Conservation (phyloP, 2,329 filamentous ascomycete genomes). For the Pseudopithomyces maydicus region DNA sequence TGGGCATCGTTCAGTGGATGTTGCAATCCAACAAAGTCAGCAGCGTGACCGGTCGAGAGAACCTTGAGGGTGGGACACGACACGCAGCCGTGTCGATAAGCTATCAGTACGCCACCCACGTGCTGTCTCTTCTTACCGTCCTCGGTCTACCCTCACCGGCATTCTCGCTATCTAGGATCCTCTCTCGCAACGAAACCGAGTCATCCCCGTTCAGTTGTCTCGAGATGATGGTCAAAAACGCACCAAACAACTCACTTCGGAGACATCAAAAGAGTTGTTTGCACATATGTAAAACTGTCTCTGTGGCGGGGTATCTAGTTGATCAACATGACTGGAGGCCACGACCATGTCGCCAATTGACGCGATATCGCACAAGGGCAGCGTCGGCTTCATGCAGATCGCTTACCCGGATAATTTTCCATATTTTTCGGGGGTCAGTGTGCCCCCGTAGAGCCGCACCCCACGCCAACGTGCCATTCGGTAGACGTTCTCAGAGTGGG, state of each 20-base stretch:
- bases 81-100: constrained; percentile 28
- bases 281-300: too few relatives aligned
- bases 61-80: neutral
- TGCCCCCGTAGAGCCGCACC: neutral
- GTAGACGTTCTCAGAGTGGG: too few relatives aligned
- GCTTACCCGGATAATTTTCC: neutral
- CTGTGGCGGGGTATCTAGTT: too few relatives aligned
- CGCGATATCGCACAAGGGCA: neutral
- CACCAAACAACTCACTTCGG: too few relatives aligned
- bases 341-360: neutral
- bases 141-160: neutral
- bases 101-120: constrained; percentile 26
- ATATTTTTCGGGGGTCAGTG: too few relatives aligned
- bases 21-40: neutral
- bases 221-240: too few relatives aligned
- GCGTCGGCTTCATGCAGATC: neutral
- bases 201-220: too few relatives aligned
- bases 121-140: neutral
- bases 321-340: too few relatives aligned
- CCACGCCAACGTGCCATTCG: neutral
- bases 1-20: neutral
- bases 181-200: too few relatives aligned
- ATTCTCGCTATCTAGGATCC: neutral
- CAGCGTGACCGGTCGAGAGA: neutral
- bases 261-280: too few relatives aligned